Evolutionary conservation across 2,329 filamentous ascomycete genomes (phyloP).

Genomic region (Trichoderma atroviride): DNA sequence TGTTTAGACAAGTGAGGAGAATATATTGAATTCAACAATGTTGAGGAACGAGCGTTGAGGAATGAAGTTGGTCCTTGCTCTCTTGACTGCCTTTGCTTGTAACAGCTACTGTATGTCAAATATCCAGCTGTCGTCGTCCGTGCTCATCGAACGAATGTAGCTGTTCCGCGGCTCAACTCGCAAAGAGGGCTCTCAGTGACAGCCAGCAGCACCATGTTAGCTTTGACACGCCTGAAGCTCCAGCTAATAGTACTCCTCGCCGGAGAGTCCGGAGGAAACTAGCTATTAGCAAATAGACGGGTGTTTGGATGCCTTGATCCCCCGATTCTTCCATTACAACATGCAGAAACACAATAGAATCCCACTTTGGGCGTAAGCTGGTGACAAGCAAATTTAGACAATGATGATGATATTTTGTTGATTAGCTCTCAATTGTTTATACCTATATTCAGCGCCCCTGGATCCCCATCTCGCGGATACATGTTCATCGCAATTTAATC

Average conservation of each 20-base stretch:
- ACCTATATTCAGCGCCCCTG: neutral
- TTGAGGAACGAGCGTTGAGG: neutral
- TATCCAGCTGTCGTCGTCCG: neutral
- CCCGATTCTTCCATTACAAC: neutral
- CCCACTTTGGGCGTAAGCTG: neutral
- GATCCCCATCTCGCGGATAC: neutral
- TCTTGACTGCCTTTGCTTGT: neutral
- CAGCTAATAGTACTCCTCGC: neutral
- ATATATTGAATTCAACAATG: neutral
- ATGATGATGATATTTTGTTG: neutral
- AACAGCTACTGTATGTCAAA: neutral
- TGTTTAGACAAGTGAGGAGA: neutral
- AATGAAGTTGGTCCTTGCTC: neutral
- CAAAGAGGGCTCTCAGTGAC: neutral
- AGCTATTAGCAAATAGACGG: neutral
- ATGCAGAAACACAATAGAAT: neutral
- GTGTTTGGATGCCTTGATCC: no score
- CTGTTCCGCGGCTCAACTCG: neutral
- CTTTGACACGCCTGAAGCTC: neutral
- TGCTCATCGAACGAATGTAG: neutral
- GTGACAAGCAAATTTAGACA: neutral
- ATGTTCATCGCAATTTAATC: conserved; percentile 34
- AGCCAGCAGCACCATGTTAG: neutral
- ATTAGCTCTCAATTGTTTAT: neutral
- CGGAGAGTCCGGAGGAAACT: neutral